These are phyloP conservation scores for Salix dunnii DNA, from an alignment of 345 rosid species.

Conservation along the genomic window DNA sequence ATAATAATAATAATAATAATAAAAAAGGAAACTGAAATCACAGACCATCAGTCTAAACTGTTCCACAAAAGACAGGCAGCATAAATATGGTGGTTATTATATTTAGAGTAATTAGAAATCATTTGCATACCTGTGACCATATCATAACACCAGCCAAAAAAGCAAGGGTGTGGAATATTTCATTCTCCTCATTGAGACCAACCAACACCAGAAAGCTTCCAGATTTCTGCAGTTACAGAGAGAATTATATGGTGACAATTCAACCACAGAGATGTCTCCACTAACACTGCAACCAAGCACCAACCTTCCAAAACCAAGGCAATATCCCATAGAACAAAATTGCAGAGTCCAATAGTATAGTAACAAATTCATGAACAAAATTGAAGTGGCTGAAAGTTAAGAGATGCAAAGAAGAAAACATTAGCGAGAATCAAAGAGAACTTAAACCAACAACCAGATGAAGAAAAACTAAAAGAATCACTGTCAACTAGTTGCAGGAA, in stretches of 20 bases:
- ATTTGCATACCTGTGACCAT: constrained; percentile 82
- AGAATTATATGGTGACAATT: constrained; percentile 17
- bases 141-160: constrained; percentile 87
- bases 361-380: constrained; percentile 85
- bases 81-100: background rate
- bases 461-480: background rate
- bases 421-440: background rate
- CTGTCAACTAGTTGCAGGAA: constrained; percentile 7
- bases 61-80: background rate
- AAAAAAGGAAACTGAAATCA: background rate
- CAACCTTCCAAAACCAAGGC: constrained; percentile 99
- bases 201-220: constrained; percentile 56
- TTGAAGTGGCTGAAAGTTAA: constrained; percentile 65
- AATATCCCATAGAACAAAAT: constrained; percentile 82
- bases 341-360: constrained; percentile 86
- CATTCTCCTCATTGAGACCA: constrained; percentile 80
- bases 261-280: background rate
- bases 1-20: too few relatives aligned
- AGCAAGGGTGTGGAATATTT: constrained; percentile 81
- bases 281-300: constrained; percentile 11
- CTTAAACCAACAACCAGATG: background rate
- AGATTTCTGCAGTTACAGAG: constrained; percentile 51
- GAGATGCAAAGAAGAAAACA: constrained; percentile 18
- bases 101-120: constrained; percentile 7
- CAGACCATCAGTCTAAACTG: background rate